Evolutionary conservation across 2,329 filamentous ascomycete genomes (phyloP).

Genomic region (Neophaeococcomyces aloes): DNA sequence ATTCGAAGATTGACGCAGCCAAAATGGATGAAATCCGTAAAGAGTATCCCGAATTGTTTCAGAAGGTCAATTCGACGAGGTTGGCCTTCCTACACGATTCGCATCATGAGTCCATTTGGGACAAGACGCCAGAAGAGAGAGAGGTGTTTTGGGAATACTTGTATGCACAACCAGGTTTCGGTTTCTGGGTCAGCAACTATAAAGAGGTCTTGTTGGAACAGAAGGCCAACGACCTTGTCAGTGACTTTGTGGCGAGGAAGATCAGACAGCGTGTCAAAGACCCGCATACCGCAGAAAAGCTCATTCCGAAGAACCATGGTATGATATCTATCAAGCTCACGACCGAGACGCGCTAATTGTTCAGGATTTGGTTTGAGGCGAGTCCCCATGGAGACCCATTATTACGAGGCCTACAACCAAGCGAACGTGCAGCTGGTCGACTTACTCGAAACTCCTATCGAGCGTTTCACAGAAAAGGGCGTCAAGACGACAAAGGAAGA

Average conservation of each 20-base stretch:
- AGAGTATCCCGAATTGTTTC: constrained; percentile 41
- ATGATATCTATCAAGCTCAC: too few species aligned
- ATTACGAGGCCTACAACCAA: constrained; percentile 41
- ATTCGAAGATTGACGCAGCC: constrained; percentile 36
- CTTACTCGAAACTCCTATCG: constrained; percentile 32
- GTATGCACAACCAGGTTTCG: constrained; percentile 42
- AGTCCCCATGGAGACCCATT: constrained; percentile 38
- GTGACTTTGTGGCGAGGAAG: constrained; percentile 47
- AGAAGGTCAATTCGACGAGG: constrained; percentile 43
- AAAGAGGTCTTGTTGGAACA: constrained; percentile 41
- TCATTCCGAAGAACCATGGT: constrained; percentile 45
- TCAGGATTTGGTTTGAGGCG: constrained; percentile 47
- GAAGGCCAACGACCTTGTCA: constrained; percentile 44
- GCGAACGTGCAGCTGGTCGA: constrained; percentile 39
- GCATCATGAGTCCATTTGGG: constrained; percentile 44
- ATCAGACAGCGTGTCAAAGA: constrained; percentile 42
- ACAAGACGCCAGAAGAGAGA: constrained; percentile 42
- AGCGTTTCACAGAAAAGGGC: too few species aligned
- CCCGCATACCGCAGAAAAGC: constrained; percentile 39
- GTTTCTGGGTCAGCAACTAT: constrained; percentile 45
- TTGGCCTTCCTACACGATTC: constrained; percentile 52
- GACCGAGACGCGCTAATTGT: too few species aligned
- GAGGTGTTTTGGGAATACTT: constrained; percentile 41
- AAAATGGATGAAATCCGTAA: constrained; percentile 48
- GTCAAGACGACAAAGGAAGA: too few species aligned